Base-by-base conservation (phyloP, 352 stramenopile genomes). In the Phytophthora ramorum region DNA sequence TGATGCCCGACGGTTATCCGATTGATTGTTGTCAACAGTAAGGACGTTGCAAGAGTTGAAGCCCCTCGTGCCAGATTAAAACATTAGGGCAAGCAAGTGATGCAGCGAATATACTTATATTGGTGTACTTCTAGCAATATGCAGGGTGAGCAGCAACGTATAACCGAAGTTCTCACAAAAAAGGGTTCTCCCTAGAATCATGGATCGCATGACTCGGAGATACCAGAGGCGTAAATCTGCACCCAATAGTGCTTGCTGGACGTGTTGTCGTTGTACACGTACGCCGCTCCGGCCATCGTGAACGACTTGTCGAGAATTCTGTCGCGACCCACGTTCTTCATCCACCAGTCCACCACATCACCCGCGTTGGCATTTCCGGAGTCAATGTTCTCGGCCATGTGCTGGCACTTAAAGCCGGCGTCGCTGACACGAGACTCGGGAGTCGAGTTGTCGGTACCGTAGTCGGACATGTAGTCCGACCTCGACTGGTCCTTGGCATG, bases 171-270 rank as follows among this genome's bases (percentile, higher is more conserved):
- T n/a, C n/a, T n/a, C n/a, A n/a, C n/a, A n/a, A n/a, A n/a, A n/a
- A n/a, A n/a, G n/a, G n/a, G n/a, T n/a, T n/a, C n/a, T n/a, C n/a
- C n/a, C n/a, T 40, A 44, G 14, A 44, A 44, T 20, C 16, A 20
- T 14, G 10, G 14, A 26, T 71, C 63, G 32, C 63, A 71, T 6
- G 63, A 17, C 38, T 88, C 77, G 1, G 28, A 66, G 46, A 8
- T 58, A 24, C 79, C 58, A 0, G 54, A 61, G 28, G 54, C 77
- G 54, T 79, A 90, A 35, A 83, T 62, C 57, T 90, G 77, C 26
- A 76, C 83, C 75, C 79, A 89, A 61, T 76, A 89, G 63, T 79
- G 66, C 12, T 70, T 62, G 63, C 71, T 79, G 40, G 47, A 66
- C 0, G 46, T 72, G 4, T 66, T 26, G 1, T 55, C 22, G 35